phyloP scores from a whole-genome alignment of 192 early-diverging fungal genomes.

The Entophlyctis helioformis region DNA sequence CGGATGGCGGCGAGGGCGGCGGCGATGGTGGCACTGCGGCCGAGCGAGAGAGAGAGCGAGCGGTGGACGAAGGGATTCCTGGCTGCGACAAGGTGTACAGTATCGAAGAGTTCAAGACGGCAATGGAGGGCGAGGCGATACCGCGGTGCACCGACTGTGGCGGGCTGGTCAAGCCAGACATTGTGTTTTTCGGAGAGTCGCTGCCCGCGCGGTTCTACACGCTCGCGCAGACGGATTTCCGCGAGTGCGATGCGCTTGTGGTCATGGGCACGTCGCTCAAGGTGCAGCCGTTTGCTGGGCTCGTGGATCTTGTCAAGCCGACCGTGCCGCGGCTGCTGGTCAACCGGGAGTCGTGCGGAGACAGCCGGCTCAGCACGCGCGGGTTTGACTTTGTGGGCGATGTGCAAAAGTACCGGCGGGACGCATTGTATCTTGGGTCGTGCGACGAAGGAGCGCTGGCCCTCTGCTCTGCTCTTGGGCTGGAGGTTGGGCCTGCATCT shows the following conservation, averaged over 20 bases:
- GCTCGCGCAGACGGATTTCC: constrained; percentile 53
- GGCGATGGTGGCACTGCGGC: constrained; percentile 1
- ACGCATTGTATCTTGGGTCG: constrained; percentile 66
- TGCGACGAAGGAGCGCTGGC: constrained; percentile 90
- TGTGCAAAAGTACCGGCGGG: constrained; percentile 47
- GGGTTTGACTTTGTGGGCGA: constrained; percentile 71
- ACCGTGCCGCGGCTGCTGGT: constrained; percentile 78
- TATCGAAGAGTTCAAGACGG: neutral
- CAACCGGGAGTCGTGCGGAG: constrained; percentile 74
- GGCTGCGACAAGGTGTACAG: constrained; percentile 1
- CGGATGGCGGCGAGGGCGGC: constrained; percentile 1
- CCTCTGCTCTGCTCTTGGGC: too few relatives aligned
- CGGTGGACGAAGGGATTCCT: neutral
- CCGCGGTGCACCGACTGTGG: constrained; percentile 59
- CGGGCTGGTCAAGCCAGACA: constrained; percentile 81
- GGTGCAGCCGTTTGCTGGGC: constrained; percentile 80
- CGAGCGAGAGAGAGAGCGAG: constrained; percentile 2
- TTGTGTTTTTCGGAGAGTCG: constrained; percentile 91
- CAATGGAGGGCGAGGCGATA: constrained; percentile 27
- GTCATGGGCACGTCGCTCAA: constrained; percentile 88
- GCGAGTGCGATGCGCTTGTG: constrained; percentile 70
- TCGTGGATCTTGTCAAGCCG: constrained; percentile 52
- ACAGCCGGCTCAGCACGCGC: constrained; percentile 2
- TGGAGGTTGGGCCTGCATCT: too few relatives aligned
- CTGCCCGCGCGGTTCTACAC: constrained; percentile 68